Evolutionary conservation across 1,139 yeast genomes (phyloP).

Genomic region (Saccharomycopsis hybrid): DNA sequence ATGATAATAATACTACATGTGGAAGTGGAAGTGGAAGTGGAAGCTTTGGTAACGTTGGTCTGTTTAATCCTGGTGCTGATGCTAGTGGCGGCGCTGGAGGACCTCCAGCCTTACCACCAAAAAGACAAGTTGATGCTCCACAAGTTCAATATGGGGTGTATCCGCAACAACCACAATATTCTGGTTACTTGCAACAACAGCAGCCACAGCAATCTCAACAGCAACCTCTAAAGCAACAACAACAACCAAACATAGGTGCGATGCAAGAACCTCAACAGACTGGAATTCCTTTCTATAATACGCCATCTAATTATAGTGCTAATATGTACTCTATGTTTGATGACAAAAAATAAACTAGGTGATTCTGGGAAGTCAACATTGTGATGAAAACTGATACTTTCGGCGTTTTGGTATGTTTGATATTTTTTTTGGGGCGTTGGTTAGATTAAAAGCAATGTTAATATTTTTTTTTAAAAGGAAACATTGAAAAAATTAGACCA

Average conservation of each 20-base stretch:
- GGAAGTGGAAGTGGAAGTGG: too few species aligned
- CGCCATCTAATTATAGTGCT: constrained; percentile 41
- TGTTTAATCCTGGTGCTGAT: background rate
- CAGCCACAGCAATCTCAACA: constrained; percentile 17
- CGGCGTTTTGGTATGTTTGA: too few species aligned
- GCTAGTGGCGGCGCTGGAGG: too few species aligned
- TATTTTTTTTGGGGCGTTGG: too few species aligned
- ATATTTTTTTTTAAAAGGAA: too few species aligned
- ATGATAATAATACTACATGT: too few species aligned
- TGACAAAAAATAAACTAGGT: constrained; percentile 9
- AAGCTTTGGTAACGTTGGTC: background rate
- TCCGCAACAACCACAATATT: constrained; percentile 21
- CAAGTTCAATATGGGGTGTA: constrained; percentile 4
- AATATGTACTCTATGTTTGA: constrained; percentile 37
- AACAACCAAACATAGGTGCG: constrained; percentile 22
- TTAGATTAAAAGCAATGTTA: too few species aligned
- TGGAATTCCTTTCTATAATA: constrained; percentile 32
- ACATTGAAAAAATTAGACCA: too few species aligned
- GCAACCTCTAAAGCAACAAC: too few species aligned
- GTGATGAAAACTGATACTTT: too few species aligned
- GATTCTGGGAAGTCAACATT: too few species aligned
- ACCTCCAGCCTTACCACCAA: constrained; percentile 22
- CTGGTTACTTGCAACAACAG: constrained; percentile 18
- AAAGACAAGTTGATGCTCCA: constrained; percentile 1
- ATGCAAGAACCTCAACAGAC: constrained; percentile 16